A percentile compares a stretch with the other conserved stretches of the same genome.
Evolutionary conservation across 1,284 basidiomycete species (phyloP).

Genomic region (Ustilago crameri): DNA sequence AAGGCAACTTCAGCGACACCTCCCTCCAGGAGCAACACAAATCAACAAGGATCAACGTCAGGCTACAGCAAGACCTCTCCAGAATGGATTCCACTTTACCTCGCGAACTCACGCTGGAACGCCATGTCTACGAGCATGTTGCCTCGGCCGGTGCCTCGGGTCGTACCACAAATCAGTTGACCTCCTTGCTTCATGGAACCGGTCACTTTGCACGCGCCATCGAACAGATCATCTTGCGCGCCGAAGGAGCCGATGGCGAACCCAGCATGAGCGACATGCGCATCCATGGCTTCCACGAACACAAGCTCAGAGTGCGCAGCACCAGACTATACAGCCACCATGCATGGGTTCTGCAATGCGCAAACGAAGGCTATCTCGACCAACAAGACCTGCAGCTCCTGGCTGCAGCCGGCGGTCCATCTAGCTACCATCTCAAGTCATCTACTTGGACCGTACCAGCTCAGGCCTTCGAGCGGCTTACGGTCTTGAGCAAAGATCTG

Average conservation of each 20-base stretch:
- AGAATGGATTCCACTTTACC: conserved; percentile 17
- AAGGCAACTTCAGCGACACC: conserved; percentile 21
- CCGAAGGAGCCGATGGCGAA: conserved; percentile 36
- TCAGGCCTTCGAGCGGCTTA: conserved; percentile 6
- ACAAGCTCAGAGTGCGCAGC: conserved; percentile 32
- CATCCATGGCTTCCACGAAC: conserved; percentile 40
- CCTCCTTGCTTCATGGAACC: conserved; percentile 19
- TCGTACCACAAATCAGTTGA: conserved; percentile 28
- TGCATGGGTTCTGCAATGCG: conserved; percentile 44
- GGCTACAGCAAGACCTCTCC: conserved; percentile 28
- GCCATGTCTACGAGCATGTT: conserved; percentile 32
- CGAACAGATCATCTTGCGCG: conserved; percentile 23
- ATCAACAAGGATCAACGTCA: conserved; percentile 13
- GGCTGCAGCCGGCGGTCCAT: conserved; percentile 28
- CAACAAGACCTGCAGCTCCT: conserved; percentile 22
- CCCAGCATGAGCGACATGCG: conserved; percentile 35
- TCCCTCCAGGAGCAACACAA: conserved; percentile 23
- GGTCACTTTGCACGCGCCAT: conserved; percentile 28
- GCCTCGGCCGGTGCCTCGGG: conserved; percentile 33
- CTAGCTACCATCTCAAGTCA: conserved; percentile 18
- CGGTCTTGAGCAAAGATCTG: conserved; percentile 15
- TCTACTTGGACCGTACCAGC: conserved; percentile 14
- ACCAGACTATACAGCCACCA: conserved; percentile 42
- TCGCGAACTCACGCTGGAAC: conserved; percentile 45
- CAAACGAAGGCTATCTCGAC: conserved; percentile 41